Evolutionary conservation across 768 basidiomycete genomes (phyloP).

Genomic region (Tulasnella sp.): DNA sequence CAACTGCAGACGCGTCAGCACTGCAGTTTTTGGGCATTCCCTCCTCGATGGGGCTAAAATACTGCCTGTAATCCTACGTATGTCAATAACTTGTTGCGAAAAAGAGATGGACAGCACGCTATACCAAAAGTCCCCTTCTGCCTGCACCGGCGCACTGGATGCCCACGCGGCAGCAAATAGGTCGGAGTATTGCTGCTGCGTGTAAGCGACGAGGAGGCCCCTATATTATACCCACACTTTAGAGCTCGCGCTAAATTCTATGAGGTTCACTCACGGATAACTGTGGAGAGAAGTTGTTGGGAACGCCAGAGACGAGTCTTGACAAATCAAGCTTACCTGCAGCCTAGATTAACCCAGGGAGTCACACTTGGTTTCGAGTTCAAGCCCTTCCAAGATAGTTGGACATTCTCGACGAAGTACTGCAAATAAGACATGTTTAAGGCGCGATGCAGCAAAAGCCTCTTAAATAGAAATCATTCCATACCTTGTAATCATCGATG

Average conservation of each 20-base stretch:
- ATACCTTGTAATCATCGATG: constrained; percentile 1
- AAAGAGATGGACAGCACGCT: background rate
- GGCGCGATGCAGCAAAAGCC: background rate
- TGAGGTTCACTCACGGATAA: too few species aligned
- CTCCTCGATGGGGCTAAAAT: constrained; percentile 15
- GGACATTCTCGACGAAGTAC: constrained; percentile 15
- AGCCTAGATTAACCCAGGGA: constrained; percentile 6
- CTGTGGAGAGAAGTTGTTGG: background rate
- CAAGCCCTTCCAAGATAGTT: background rate
- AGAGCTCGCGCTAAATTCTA: too few species aligned
- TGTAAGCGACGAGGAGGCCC: constrained; percentile 14
- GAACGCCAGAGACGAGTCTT: background rate
- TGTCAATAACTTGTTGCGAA: too few species aligned
- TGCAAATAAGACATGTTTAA: background rate
- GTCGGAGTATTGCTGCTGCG: constrained; percentile 5
- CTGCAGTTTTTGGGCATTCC: constrained; percentile 18
- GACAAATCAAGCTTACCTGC: constrained; percentile 12
- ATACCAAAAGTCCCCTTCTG: constrained; percentile 15
- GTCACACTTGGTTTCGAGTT: background rate
- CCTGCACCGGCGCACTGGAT: constrained; percentile 14
- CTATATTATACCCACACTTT: too few species aligned
- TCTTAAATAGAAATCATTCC: background rate
- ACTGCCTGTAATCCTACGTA: constrained; percentile 7
- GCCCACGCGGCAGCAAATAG: constrained; percentile 15
- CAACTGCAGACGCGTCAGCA: constrained; percentile 1